Base-by-base conservation (phyloP, 805 yeast species). In the Pichia kluyveri region DNA sequence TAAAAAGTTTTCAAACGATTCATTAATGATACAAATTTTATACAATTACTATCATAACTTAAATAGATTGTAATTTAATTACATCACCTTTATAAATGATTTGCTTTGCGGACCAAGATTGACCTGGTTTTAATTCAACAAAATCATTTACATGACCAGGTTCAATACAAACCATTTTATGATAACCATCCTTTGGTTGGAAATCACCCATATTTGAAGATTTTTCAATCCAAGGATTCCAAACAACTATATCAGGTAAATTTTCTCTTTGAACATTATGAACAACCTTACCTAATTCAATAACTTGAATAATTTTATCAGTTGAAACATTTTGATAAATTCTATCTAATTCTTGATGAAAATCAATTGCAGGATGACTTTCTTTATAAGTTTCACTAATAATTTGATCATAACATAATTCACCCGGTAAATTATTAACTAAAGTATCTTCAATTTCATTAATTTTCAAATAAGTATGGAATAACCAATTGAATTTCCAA, bases 151-250 rank as follows among this genome's bases (percentile, higher is more conserved):
- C 98, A 56, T 82, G 74, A 40, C 99, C 99, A 3, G 96, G 95
- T 67, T 93, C 99, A 49, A 93, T 77, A 68, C 99, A 93, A 49
- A 93, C 79, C 98, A 93, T 91, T 42, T 82, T 72, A 55, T 80
- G 74, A 70, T 73, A 93, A 7, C 96, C 98, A 46, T 68, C 65
- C 62, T 86, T 87, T 44, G 98, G 99, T 57, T 73, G 76, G 60
- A 91, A 93, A 68, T 93, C 99, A 40, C 72, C 82, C 91, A 93
- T 86, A 2, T 83, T 82, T 26, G 69, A 71, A n/a, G 93, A 78
- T 64, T 85, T 86, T 48, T 83, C 75, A 55, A 77, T 71, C 99
- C 98, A 93, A 37, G 99, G 99, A 66, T 93, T 93, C 99, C 99
- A 93, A 47, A 93, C 97, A 43, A 93, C 98, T 6, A 76, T 70